Evolutionary conservation across 2,329 filamentous ascomycete species (phyloP), one percentile per base, ranked within the genome.

Genomic region (Monilinia fructicola): DNA sequence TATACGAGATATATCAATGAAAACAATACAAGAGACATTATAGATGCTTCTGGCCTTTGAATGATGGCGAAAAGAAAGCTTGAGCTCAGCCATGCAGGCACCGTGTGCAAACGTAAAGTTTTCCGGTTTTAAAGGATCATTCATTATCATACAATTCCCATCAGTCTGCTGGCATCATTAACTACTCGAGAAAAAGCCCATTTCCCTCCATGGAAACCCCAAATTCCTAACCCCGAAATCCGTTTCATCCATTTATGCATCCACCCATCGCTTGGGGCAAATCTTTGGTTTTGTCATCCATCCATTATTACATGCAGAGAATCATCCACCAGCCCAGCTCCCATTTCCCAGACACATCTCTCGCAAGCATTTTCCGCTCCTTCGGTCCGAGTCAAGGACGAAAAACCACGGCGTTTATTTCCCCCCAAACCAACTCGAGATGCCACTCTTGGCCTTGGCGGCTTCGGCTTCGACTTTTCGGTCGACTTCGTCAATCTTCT

Each of bases 371-470:
- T 42, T 42, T 16, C 40, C 40, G 12, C 14, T 3, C 40, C 40
- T 16, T 42, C 14, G 12, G 16, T 14, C 16, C 3, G 40, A 42
- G 14, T 42, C 16, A 16, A 42, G 40, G 16, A 42, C 16, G 40
- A 42, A 42, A 42, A 64, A 23, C 21, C 28, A 23, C 10, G 38
- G 9, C 21, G 61, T 71, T 71, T 85, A 85, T 69, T 85, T 81
- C 63, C 84, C 84, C 67, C 92, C 89, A 75, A 97, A 96, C 93
- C 93, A 97, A 77, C 90, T 86, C 53, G 90, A 91, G 74, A 96
- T 79, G 70, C 90, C 90, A 74, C 87, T 86, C 87, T 97, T 97
- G 54, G 92, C 90, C 82, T 97, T 90, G 62, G 87, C 79, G 4
- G 92, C 87, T 71, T 88, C 87, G 71, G 91, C 82, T 81, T 93